phyloP scores from a whole-genome alignment of 176 grass and related monocot species.

The Bothriochloa decipiens region DNA sequence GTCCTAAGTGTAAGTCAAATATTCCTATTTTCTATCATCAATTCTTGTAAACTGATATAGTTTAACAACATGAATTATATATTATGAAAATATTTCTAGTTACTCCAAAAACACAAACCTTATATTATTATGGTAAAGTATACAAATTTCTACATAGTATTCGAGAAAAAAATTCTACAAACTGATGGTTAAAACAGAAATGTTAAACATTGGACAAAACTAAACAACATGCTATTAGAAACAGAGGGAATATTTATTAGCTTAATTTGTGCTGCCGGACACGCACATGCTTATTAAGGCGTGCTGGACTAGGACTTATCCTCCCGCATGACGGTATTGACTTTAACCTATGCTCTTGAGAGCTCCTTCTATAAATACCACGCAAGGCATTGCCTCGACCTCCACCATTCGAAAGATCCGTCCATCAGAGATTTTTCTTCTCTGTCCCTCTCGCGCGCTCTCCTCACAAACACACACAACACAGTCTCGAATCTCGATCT shows the following conservation, averaged over 20 bases:
- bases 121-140: background rate
- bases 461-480: background rate
- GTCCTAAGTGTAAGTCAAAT: background rate
- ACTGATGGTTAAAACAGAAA: background rate
- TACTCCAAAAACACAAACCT: background rate
- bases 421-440: conserved; percentile 45
- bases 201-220: background rate
- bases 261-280: too few species aligned
- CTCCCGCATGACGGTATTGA: background rate
- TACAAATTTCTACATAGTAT: background rate
- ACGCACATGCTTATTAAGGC: too few species aligned
- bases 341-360: conserved; percentile 4
- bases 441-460: conserved; percentile 16
- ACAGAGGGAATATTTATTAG: too few species aligned
- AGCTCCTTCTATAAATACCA: conserved; percentile 63
- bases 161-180: too few species aligned
- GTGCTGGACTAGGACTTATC: too few species aligned
- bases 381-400: conserved; percentile 16
- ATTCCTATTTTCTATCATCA: background rate
- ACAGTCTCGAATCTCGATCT: background rate
- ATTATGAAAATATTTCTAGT: background rate
- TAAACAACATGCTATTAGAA: background rate
- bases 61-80: background rate
- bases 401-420: conserved; percentile 48
- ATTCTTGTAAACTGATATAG: background rate